A percentile compares a stretch with the other conserved stretches of the same genome.
Evolutionary conservation across 768 basidiomycete genomes (phyloP).

Genomic region (Pleurotus djamor): DNA sequence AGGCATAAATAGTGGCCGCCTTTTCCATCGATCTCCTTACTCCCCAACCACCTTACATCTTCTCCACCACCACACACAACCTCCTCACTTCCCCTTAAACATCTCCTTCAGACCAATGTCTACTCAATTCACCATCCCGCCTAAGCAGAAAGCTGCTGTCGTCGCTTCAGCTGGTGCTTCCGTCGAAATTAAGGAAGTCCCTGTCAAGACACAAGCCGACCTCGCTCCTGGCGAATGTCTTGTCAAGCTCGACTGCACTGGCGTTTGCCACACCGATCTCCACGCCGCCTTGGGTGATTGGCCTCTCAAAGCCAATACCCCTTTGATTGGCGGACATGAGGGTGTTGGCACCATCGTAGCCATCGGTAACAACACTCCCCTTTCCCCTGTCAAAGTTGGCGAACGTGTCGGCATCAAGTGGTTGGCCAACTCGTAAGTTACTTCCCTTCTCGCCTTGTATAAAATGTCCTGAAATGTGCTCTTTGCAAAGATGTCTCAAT

Average conservation of each 20-base stretch:
- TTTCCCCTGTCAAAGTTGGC: constrained; percentile 67
- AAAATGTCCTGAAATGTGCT: not conserved
- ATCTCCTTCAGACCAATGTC: not conserved
- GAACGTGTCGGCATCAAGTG: constrained; percentile 85
- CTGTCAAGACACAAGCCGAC: constrained; percentile 52
- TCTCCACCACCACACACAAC: not conserved
- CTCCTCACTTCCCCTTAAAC: not conserved
- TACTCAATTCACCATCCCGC: constrained; percentile 26
- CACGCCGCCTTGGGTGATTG: constrained; percentile 78
- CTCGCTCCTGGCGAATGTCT: constrained; percentile 73
- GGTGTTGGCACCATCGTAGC: constrained; percentile 83
- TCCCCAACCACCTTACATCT: not conserved
- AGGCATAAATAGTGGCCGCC: not conserved
- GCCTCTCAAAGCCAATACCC: constrained; percentile 65
- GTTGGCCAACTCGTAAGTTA: constrained; percentile 56
- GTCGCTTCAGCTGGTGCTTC: constrained; percentile 27
- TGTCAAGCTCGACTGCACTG: constrained; percentile 72
- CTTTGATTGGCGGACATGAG: constrained; percentile 82
- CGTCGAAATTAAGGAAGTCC: constrained; percentile 42
- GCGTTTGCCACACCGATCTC: constrained; percentile 87
- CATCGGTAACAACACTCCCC: constrained; percentile 61
- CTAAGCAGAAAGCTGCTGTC: constrained; percentile 41
- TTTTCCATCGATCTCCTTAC: not conserved
- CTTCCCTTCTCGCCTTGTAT: not conserved
- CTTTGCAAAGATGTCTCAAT: constrained; percentile 46